Evolutionary conservation across 805 yeast species (phyloP).

Genomic region (Saccharomyces eubayanus): DNA sequence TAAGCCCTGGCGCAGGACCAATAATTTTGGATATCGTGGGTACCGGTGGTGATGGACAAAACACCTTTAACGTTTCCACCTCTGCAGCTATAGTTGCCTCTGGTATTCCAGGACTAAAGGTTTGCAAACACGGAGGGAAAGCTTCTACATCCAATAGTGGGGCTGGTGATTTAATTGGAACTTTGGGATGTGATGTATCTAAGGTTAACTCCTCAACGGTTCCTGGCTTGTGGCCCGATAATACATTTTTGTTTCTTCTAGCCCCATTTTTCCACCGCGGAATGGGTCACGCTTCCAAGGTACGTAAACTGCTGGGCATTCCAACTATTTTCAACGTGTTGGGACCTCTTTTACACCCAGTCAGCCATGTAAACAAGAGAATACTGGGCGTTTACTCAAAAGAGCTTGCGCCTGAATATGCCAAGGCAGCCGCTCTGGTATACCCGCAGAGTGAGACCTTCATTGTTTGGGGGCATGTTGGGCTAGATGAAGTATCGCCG

Average conservation of each 20-base stretch:
- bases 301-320: constrained; percentile 73
- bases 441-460: constrained; percentile 45
- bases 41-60: constrained; percentile 97
- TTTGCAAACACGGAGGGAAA: constrained; percentile 96
- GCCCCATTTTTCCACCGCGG: constrained; percentile 95
- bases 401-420: constrained; percentile 71
- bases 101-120: constrained; percentile 62
- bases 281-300: constrained; percentile 70
- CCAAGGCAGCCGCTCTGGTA: constrained; percentile 64
- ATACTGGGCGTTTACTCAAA: constrained; percentile 86
- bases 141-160: constrained; percentile 92
- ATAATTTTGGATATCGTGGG: constrained; percentile 73
- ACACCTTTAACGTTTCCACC: constrained; percentile 93
- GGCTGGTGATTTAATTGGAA: constrained; percentile 77
- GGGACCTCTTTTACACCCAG: constrained; percentile 93
- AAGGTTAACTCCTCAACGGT: constrained; percentile 60
- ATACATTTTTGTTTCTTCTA: constrained; percentile 59
- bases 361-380: constrained; percentile 63
- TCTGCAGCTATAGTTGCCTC: constrained; percentile 91
- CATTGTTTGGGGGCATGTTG: constrained; percentile 89
- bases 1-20: not conserved
- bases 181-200: constrained; percentile 75
- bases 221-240: constrained; percentile 39
- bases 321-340: constrained; percentile 91
- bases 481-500: constrained; percentile 91